Conservation (phyloP, 306 rosid genomes). For the Medicago ruthenica region DNA sequence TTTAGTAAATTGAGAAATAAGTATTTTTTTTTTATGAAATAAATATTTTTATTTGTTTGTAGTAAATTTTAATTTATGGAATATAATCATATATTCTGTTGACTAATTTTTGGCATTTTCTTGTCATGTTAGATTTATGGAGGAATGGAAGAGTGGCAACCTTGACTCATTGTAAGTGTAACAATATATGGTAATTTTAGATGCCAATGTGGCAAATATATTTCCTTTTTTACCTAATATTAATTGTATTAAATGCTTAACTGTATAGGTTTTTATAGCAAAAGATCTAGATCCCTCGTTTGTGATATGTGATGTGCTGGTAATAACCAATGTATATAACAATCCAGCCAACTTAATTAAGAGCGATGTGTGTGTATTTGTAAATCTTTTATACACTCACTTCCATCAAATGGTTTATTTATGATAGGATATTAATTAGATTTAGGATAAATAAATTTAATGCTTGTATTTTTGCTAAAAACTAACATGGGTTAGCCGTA, state of each 20-base stretch:
- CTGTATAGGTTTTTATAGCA: background rate
- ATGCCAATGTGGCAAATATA: constrained; percentile 29
- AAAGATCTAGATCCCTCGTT: background rate
- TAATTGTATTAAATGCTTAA: constrained; percentile 26
- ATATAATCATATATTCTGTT: constrained; percentile 25
- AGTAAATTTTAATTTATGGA: background rate
- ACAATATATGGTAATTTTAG: constrained; percentile 28
- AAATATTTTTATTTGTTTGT: constrained; percentile 30
- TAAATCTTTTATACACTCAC: constrained; percentile 1
- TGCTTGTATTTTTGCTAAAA: too few relatives aligned
- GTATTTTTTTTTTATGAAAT: too few relatives aligned
- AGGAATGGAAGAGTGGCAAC: constrained; percentile 43
- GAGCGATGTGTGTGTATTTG: background rate
- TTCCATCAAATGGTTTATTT: background rate
- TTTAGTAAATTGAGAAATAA: background rate
- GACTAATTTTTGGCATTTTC: constrained; percentile 36
- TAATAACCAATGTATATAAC: too few relatives aligned
- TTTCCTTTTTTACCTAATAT: constrained; percentile 20
- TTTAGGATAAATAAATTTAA: background rate
- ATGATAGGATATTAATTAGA: background rate
- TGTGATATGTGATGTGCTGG: background rate
- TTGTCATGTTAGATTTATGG: constrained; percentile 44
- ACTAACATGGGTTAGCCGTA: background rate
- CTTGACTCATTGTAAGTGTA: constrained; percentile 50
- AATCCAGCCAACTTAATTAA: background rate